Conservation (phyloP, 2,329 filamentous ascomycete genomes). For the Diaporthe eres region DNA sequence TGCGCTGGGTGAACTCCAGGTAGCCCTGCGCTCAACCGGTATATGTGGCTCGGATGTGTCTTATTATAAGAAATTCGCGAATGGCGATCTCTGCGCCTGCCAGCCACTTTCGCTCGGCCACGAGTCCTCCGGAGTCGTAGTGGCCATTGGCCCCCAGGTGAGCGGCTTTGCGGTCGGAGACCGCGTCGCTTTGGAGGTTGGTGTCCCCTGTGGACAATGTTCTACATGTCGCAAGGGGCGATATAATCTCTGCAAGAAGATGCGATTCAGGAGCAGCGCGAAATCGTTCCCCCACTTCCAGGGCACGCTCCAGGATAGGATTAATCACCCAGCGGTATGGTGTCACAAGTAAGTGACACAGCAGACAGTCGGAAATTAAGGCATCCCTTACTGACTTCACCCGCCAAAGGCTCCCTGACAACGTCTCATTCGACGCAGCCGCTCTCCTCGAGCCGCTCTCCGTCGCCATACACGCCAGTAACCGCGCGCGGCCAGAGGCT, state of each 20-base stretch:
- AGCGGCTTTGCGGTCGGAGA: conserved; percentile 68
- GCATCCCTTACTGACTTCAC: conserved; percentile 42
- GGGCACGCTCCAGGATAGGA: conserved; percentile 73
- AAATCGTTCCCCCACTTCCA: conserved; percentile 76
- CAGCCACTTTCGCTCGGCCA: conserved; percentile 76
- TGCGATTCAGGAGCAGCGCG: conserved; percentile 74
- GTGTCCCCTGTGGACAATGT: conserved; percentile 67
- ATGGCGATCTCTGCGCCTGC: conserved; percentile 77
- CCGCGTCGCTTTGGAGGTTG: conserved; percentile 71
- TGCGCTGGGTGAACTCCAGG: conserved; percentile 70
- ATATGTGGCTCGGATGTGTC: conserved; percentile 80
- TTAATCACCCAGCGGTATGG: conserved; percentile 74
- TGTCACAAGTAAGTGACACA: conserved; percentile 69
- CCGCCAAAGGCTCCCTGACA: conserved; percentile 65
- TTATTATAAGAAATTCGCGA: conserved; percentile 81
- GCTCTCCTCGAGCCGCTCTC: conserved; percentile 74
- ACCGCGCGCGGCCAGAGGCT: conserved; percentile 65
- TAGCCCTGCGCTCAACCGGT: conserved; percentile 75
- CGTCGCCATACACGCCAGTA: conserved; percentile 71
- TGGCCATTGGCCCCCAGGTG: conserved; percentile 67
- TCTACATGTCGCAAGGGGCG: conserved; percentile 65
- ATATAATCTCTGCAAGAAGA: conserved; percentile 74
- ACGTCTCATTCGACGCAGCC: conserved; percentile 71
- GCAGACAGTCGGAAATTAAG: not conserved
- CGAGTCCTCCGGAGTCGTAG: conserved; percentile 72